Evolutionary conservation across 2,329 filamentous ascomycete genomes (phyloP), one percentile per base, ranked within the genome.

Genomic region (Trichophyton simii): DNA sequence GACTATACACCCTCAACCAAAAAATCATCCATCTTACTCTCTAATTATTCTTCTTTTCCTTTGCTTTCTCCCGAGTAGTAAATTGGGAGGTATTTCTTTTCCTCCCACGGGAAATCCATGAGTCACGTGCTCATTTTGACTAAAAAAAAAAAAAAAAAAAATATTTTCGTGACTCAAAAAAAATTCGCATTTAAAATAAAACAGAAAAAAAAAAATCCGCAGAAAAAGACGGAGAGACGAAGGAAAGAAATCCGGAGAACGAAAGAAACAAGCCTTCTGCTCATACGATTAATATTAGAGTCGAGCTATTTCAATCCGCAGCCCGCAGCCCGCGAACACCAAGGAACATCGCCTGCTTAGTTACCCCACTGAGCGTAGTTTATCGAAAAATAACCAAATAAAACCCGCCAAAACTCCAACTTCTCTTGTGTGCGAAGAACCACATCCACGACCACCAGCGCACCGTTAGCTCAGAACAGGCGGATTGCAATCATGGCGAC

Each of bases 401-500:
- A 20, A 22, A 48, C 9, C 34, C 34, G 34, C 9, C 34, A 48
- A 48, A 48, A 18, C 44, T 48, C 11, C 44, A 20, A 48, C 44
- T 48, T 25, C 22, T 54, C 50, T 54, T 54, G 50, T 54, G 50
- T 54, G 28, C 50, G 50, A 54, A 44, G 8, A 34, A 15, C 9
- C 50, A 31, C 20, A n/a, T 31, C 50, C 50, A 31, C 50, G 18
- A 54, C 13, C 28, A 28, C 15, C 13, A 54, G 3, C 34, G 22
- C 13, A 22, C 11, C 50, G 28, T 13, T 7, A 54, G 22, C 22
- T 54, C 22, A 54, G 22, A 54, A 15, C 34, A 38, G 31, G 50
- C 50, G 28, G 22, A 18, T 57, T 60, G 64, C 64, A 60, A 79
- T 70, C 72, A 82, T 82, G 80, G 79, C 78, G 69, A 75, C 78